A percentile compares a stretch with the other conserved stretches of the same genome.
These are phyloP conservation scores for Biscogniauxia marginata DNA, from an alignment of 2,329 filamentous ascomycete genomes.

Conservation along the genomic window DNA sequence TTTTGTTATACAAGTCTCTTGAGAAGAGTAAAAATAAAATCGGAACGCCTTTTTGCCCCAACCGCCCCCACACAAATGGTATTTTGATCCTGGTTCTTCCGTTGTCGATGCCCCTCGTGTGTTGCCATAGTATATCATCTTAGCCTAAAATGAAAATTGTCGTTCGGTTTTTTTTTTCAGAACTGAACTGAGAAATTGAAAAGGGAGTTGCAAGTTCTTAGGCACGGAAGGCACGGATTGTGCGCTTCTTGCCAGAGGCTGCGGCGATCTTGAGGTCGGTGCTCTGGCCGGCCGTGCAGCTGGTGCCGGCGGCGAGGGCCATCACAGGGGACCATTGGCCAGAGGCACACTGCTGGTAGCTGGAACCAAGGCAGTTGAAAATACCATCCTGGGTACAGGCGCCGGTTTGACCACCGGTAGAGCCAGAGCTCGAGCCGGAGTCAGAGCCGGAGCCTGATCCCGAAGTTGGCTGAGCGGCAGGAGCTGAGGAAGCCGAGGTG, in stretches of 20 bases:
- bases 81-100: not conserved
- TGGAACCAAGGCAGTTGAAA: constrained; percentile 52
- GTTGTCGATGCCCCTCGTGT: not conserved
- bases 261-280: constrained; percentile 38
- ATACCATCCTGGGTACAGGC: constrained; percentile 47
- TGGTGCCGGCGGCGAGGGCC: constrained; percentile 44
- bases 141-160: not conserved
- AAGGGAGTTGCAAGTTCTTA: constrained; percentile 16
- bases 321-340: constrained; percentile 48
- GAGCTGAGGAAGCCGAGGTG: constrained; percentile 20
- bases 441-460: constrained; percentile 24
- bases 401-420: constrained; percentile 32
- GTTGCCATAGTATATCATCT: not conserved
- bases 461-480: constrained; percentile 22
- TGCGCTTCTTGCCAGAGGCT: constrained; percentile 20
- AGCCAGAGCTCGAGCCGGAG: constrained; percentile 17
- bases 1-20: not conserved
- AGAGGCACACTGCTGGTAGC: constrained; percentile 55
- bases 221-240: constrained; percentile 25
- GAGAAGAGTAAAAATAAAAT: not conserved
- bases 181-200: not conserved
- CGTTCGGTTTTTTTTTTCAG: too few relatives aligned
- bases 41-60: not conserved
- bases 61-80: not conserved
- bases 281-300: constrained; percentile 43